These are phyloP conservation scores for Candida anglica DNA, from an alignment of 805 yeast species.

Conservation along the genomic window DNA sequence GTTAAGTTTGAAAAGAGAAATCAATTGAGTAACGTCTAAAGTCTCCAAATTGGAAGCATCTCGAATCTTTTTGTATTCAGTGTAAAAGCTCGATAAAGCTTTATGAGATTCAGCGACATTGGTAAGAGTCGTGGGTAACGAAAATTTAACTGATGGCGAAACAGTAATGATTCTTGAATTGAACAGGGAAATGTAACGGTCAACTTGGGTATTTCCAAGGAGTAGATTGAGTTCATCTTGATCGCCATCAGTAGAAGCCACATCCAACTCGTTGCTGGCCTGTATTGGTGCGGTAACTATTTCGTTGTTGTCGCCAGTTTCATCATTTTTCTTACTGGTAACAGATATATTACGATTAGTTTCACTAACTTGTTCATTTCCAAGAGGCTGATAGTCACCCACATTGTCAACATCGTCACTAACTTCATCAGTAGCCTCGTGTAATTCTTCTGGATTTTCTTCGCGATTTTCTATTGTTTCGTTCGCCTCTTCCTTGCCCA, in stretches of 20 bases:
- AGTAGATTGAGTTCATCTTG: too few relatives aligned
- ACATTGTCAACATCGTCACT: too few relatives aligned
- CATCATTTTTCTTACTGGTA: too few relatives aligned
- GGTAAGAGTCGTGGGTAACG: conserved; percentile 59
- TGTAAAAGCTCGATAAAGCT: conserved; percentile 18
- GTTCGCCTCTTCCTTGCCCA: too few relatives aligned
- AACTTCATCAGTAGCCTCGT: too few relatives aligned
- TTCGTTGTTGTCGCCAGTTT: too few relatives aligned
- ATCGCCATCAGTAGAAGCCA: not conserved
- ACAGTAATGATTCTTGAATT: conserved; percentile 61
- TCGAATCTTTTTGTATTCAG: conserved; percentile 18
- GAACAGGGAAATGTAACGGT: conserved; percentile 36
- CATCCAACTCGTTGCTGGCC: too few relatives aligned
- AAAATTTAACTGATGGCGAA: conserved; percentile 80
- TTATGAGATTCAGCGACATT: conserved; percentile 53
- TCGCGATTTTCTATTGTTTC: too few relatives aligned
- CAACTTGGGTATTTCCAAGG: conserved; percentile 31
- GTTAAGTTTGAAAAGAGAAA: conserved; percentile 19
- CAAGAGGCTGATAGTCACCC: too few relatives aligned
- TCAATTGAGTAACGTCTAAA: conserved; percentile 22
- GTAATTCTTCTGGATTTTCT: too few relatives aligned
- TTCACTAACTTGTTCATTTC: not conserved
- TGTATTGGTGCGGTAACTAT: too few relatives aligned
- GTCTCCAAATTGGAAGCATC: conserved; percentile 12
- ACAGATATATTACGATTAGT: too few relatives aligned